Base-by-base conservation (phyloP, 805 yeast species). In the Pichia nakasei region DNA sequence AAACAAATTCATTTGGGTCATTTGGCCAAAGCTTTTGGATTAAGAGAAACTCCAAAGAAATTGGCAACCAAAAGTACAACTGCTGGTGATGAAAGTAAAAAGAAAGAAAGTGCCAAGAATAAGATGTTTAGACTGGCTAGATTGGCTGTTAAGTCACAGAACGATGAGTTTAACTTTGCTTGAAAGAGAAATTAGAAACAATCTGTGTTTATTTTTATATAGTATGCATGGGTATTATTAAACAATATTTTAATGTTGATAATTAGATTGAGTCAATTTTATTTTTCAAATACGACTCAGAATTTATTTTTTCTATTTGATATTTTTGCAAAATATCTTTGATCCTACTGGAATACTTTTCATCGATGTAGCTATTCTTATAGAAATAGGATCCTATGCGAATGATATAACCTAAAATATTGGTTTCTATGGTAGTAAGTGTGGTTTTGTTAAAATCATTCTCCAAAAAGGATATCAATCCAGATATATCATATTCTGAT, bases 21-120 rank as follows among this genome's bases (percentile, higher is more conserved):
- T 68, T 68, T 94, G 55, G 97, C 97, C 19, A 93, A 93, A 61
- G 75, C 93, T 50, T 94, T 94, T 63, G 99, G 91, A 2, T 68
- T 93, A 42, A 78, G 99, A 64, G 98, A 93, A 55, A 82, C 95
- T 8, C 99, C 99, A 24, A 87, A 84, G 67, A 77, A 76, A 53
- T 36, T 49, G 17, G 87, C 89, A 27, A 62, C 65, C 31, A 58
- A 62, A 17, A 63, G 63, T 35, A 60, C 66, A 18, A 61, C 62
- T 20, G 63, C 57, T n/a, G 60, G 55, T 21, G 56, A 56, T 37
- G 55, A 55, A 40, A 70, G 69, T 52, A 63, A 67, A 45, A 69
- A 67, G 57, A 80, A 78, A 55, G 85, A 80, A 57, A 82, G 80
- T 59, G 78, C 85, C 1, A 78, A 76, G 59, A 78, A 78, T 56